These are phyloP conservation scores for Fusarium chlamydosporum DNA, from an alignment of 2,329 filamentous ascomycete species.

Conservation along the genomic window DNA sequence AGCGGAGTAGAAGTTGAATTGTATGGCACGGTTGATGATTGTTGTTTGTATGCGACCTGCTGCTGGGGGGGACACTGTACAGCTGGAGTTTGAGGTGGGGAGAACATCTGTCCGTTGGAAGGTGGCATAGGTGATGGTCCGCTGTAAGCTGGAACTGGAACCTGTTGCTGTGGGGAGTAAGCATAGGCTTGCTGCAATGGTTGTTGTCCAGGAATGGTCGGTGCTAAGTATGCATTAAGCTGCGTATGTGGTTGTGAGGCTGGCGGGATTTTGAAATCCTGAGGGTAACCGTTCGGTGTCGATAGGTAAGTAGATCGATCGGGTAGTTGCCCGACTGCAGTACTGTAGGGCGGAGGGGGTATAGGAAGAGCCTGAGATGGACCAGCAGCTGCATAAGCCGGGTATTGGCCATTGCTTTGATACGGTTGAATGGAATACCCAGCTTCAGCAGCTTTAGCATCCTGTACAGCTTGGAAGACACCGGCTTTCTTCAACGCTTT, in stretches of 20 bases:
- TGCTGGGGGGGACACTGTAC: not conserved
- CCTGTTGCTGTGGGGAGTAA: not conserved
- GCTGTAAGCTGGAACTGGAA: not conserved
- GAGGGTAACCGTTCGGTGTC: constrained; percentile 8
- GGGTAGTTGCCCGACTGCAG: constrained; percentile 5
- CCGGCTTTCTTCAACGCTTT: constrained; percentile 54
- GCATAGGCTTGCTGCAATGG: constrained; percentile 8
- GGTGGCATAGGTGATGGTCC: constrained; percentile 1
- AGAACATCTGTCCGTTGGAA: not conserved
- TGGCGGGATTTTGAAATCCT: constrained; percentile 20
- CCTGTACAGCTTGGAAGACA: constrained; percentile 52
- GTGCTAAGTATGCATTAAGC: not conserved
- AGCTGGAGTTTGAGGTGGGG: constrained; percentile 14
- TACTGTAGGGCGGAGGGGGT: constrained; percentile 38
- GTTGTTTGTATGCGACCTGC: not conserved
- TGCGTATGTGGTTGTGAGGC: not conserved
- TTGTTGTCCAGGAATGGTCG: constrained; percentile 1
- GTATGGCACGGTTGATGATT: constrained; percentile 4
- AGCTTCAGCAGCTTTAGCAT: constrained; percentile 51
- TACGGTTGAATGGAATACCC: constrained; percentile 41
- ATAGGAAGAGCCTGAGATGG: constrained; percentile 14
- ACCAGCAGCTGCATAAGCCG: constrained; percentile 7
- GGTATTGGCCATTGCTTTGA: constrained; percentile 23
- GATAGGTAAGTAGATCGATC: not conserved
- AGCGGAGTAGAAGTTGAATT: no score